Percentiles rank a stretch among this genome's conserved stretches.
These are phyloP conservation scores for Scutellaria galericulata DNA, from an alignment of 257 asterid genomes.

Conservation along the genomic window DNA sequence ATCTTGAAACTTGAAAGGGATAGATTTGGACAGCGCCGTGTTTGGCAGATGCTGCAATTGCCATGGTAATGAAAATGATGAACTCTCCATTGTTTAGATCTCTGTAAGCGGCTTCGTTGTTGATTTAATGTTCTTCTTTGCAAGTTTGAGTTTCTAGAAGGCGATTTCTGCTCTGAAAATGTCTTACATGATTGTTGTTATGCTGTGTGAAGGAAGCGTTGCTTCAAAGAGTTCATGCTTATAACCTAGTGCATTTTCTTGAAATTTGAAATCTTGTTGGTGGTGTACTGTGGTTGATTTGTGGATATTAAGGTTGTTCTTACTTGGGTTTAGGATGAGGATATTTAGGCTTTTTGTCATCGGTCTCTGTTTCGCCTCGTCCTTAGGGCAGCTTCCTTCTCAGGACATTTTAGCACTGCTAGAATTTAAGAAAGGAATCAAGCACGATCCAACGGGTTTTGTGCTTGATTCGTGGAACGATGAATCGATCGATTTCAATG, in stretches of 20 bases:
- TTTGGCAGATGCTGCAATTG: constrained; percentile 20
- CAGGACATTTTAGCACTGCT: constrained; percentile 83
- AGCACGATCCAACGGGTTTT: constrained; percentile 88
- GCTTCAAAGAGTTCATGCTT: constrained; percentile 22
- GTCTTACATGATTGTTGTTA: constrained; percentile 18
- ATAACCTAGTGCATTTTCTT: constrained; percentile 31
- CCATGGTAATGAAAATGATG: constrained; percentile 42
- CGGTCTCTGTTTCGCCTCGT: constrained; percentile 52
- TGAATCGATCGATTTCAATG: constrained; percentile 94
- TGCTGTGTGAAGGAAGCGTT: constrained; percentile 4
- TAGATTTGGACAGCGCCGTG: constrained; percentile 11
- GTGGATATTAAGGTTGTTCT: constrained; percentile 10
- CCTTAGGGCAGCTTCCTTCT: constrained; percentile 88
- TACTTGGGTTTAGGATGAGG: constrained; percentile 55
- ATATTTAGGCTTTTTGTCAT: constrained; percentile 55
- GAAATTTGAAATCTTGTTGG: constrained; percentile 25
- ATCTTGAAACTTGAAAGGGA: constrained; percentile 37
- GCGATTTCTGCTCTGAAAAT: constrained; percentile 7
- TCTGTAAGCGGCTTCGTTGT: constrained; percentile 30
- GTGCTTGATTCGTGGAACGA: constrained; percentile 94
- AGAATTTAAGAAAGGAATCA: constrained; percentile 94
- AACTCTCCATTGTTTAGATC: constrained; percentile 44
- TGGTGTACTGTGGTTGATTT: constrained; percentile 24
- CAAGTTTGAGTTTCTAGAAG: background rate
- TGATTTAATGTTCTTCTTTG: constrained; percentile 14